These are phyloP conservation scores for Zizania latifolia DNA, from an alignment of 176 grass and related monocot species.

Conservation along the genomic window DNA sequence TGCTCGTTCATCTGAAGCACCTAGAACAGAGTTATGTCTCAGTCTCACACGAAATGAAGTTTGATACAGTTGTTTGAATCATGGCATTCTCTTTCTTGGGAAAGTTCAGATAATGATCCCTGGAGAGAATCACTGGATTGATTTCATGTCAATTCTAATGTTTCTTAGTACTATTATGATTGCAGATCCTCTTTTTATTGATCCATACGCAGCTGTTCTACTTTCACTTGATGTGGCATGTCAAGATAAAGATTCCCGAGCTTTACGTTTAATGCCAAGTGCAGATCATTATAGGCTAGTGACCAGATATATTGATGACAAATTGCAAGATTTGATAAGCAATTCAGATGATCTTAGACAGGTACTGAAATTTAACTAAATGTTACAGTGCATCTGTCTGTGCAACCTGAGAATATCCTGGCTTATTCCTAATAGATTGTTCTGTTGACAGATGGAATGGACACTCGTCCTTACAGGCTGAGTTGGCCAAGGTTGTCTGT, in stretches of 20 bases:
- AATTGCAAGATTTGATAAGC: slow-evolving; percentile 47
- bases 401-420: slow-evolving; percentile 8
- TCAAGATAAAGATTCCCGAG: slow-evolving; percentile 22
- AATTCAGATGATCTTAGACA: slow-evolving; percentile 62
- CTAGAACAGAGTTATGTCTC: background rate
- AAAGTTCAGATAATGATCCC: background rate
- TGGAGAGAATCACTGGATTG: background rate
- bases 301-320: slow-evolving; percentile 87
- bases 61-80: background rate
- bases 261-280: slow-evolving; percentile 20
- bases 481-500: slow-evolving; percentile 70
- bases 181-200: slow-evolving; percentile 84
- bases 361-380: slow-evolving; percentile 51
- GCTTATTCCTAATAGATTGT: slow-evolving; percentile 92
- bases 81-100: background rate
- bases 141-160: background rate
- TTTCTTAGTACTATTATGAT: background rate
- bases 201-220: slow-evolving; percentile 73
- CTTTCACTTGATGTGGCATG: slow-evolving; percentile 37
- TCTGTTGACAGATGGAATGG: slow-evolving; percentile 97
- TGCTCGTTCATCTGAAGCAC: background rate
- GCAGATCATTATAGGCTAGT: slow-evolving; percentile 48
- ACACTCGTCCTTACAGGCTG: slow-evolving; percentile 90
- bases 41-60: background rate
- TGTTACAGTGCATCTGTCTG: slow-evolving; percentile 1